Percentiles rank a stretch among this genome's conserved stretches.
phyloP scores from a whole-genome alignment of 2,329 filamentous ascomycete genomes.

The Talaromyces rugulosus region DNA sequence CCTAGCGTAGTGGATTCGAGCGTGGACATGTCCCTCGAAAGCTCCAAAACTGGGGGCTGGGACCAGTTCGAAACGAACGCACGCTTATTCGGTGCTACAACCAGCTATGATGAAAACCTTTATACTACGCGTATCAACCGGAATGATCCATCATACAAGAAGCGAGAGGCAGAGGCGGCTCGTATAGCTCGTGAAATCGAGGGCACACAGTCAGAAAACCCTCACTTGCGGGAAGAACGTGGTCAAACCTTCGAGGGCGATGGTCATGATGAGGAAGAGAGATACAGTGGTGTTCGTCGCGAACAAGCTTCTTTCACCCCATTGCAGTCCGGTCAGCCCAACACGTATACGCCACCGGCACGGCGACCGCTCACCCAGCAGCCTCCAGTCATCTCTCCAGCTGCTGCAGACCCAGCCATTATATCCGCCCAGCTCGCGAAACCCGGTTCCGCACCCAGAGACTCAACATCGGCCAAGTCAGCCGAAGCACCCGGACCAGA shows the following conservation, averaged over 20 bases:
- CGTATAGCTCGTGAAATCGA: constrained; percentile 88
- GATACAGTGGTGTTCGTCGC: constrained; percentile 89
- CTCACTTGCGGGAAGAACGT: constrained; percentile 87
- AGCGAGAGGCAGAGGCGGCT: constrained; percentile 73
- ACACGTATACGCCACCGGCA: constrained; percentile 88
- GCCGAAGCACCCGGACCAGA: constrained; percentile 7
- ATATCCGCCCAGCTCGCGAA: constrained; percentile 71
- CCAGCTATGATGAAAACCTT: constrained; percentile 87
- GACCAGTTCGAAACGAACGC: constrained; percentile 94
- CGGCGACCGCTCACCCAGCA: constrained; percentile 71
- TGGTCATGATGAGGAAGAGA: constrained; percentile 83
- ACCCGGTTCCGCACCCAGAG: constrained; percentile 16
- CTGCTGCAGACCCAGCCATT: constrained; percentile 80
- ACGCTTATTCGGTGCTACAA: constrained; percentile 78
- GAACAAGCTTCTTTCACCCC: constrained; percentile 59
- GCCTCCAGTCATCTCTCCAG: constrained; percentile 63
- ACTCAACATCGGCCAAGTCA: constrained; percentile 24
- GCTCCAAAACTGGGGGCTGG: constrained; percentile 58
- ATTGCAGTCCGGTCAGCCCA: constrained; percentile 56
- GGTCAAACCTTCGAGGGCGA: constrained; percentile 62
- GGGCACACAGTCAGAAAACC: constrained; percentile 64
- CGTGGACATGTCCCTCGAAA: constrained; percentile 69
- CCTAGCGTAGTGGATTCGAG: constrained; percentile 59
- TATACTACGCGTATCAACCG: constrained; percentile 92
- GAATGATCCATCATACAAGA: constrained; percentile 73